Evolutionary conservation across 495 filamentous ascomycete species (phyloP).

Genomic region (Penicillium chermesinum): DNA sequence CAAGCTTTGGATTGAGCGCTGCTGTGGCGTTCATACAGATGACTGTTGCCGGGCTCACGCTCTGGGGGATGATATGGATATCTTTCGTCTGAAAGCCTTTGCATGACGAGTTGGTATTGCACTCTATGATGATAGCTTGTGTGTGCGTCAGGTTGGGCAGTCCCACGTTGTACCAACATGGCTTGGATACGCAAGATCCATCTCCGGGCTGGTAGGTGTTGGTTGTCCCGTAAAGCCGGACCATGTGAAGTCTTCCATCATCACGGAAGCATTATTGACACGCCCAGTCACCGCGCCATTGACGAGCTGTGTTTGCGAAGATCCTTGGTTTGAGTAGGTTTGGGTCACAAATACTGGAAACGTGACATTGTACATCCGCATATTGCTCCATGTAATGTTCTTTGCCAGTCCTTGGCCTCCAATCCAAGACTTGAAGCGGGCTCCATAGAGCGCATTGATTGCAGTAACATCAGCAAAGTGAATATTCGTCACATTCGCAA

Average conservation of each 20-base stretch:
- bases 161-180: conserved; percentile 38
- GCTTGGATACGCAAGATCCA: conserved; percentile 35
- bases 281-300: conserved; percentile 15
- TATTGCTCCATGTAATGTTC: conserved; percentile 41
- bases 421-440: conserved; percentile 40
- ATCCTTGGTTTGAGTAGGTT: conserved; percentile 34
- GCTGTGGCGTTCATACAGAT: conserved; percentile 35
- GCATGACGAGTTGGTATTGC: conserved; percentile 33
- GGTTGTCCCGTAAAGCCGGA: conserved; percentile 37
- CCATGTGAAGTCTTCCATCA: conserved; percentile 39
- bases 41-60: conserved; percentile 18
- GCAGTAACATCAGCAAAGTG: conserved; percentile 36
- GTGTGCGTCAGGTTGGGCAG: conserved; percentile 33
- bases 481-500: conserved; percentile 35
- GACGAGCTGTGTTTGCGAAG: conserved; percentile 16
- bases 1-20: conserved; percentile 29
- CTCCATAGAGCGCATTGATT: conserved; percentile 33
- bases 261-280: conserved; percentile 25
- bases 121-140: conserved; percentile 34
- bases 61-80: conserved; percentile 34
- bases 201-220: conserved; percentile 36
- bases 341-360: conserved; percentile 44
- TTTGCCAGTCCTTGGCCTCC: conserved; percentile 37
- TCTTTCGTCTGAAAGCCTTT: conserved; percentile 26
- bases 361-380: conserved; percentile 39